Percentiles rank a stretch among this genome's conserved stretches.
Conservation (phyloP, 2,329 filamentous ascomycete species). For the Pseudopithomyces maydicus region DNA sequence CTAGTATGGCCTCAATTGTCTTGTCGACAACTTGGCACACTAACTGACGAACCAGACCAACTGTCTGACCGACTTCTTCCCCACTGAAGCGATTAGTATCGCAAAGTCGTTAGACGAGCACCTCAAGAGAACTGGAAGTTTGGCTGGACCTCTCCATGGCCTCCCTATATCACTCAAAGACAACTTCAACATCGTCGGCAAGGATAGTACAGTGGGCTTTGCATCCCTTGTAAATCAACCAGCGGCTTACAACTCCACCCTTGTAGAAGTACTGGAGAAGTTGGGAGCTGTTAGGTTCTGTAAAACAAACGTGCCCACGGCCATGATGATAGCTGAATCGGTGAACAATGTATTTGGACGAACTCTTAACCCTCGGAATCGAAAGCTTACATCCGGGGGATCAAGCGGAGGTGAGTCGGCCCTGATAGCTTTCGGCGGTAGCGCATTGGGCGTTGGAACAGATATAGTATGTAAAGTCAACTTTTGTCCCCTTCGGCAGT, state of each 20-base stretch:
- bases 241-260: slow-evolving; percentile 58
- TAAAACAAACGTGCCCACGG: slow-evolving; percentile 73
- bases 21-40: not conserved
- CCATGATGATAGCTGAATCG: slow-evolving; percentile 72
- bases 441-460: slow-evolving; percentile 65
- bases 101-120: slow-evolving; percentile 61
- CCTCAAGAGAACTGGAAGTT: slow-evolving; percentile 50
- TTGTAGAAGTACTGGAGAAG: slow-evolving; percentile 63
- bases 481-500: not conserved
- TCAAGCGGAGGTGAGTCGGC: slow-evolving; percentile 71
- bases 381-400: slow-evolving; percentile 65
- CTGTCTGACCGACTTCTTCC: slow-evolving; percentile 64
- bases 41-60: slow-evolving; percentile 54
- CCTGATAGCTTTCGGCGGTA: slow-evolving; percentile 64
- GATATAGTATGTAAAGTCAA: slow-evolving; percentile 57
- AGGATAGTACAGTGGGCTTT: slow-evolving; percentile 69
- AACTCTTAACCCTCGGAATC: slow-evolving; percentile 66
- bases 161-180: slow-evolving; percentile 72
- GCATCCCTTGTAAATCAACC: slow-evolving; percentile 65
- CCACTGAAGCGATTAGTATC: slow-evolving; percentile 57
- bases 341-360: slow-evolving; percentile 70
- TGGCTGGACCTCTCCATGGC: slow-evolving; percentile 70
- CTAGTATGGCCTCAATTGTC: slow-evolving; percentile 44
- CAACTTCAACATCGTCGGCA: slow-evolving; percentile 67
- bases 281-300: slow-evolving; percentile 70